Evolutionary conservation across 2,329 filamentous ascomycete species (phyloP).

Genomic region (Microdochium paspali): DNA sequence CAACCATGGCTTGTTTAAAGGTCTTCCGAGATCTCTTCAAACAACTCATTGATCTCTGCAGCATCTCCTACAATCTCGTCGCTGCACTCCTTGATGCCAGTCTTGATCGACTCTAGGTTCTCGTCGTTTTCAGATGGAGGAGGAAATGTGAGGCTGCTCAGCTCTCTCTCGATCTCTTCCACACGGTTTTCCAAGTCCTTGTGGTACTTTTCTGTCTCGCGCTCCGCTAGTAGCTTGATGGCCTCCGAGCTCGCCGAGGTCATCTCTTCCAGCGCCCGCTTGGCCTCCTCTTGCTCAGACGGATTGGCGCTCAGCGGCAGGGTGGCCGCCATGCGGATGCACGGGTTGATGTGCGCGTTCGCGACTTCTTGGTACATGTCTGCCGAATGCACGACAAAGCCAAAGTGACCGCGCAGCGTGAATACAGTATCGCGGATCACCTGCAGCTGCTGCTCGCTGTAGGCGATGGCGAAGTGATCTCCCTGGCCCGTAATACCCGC

Average conservation of each 20-base stretch:
- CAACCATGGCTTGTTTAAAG: too few relatives aligned
- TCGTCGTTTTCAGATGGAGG: background rate
- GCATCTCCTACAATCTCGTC: background rate
- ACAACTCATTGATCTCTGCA: background rate
- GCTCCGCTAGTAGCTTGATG: background rate
- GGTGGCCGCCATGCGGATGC: background rate
- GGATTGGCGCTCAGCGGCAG: background rate
- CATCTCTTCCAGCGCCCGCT: background rate
- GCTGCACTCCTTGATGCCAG: background rate
- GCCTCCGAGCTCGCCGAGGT: background rate
- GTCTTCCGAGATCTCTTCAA: too few relatives aligned
- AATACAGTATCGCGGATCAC: background rate
- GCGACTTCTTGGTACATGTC: background rate
- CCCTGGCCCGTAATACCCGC: background rate
- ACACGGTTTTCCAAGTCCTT: background rate
- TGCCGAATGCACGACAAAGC: background rate
- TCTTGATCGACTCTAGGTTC: background rate
- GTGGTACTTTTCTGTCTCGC: background rate
- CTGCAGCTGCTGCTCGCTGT: background rate
- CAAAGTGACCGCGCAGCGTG: background rate
- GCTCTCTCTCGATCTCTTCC: background rate
- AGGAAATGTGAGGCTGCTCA: background rate
- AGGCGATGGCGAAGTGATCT: background rate
- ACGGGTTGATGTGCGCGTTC: background rate
- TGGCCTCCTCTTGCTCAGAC: background rate